These are phyloP conservation scores for Phytopythium vexans DNA, from an alignment of 352 stramenopile genomes.

Conservation along the genomic window DNA sequence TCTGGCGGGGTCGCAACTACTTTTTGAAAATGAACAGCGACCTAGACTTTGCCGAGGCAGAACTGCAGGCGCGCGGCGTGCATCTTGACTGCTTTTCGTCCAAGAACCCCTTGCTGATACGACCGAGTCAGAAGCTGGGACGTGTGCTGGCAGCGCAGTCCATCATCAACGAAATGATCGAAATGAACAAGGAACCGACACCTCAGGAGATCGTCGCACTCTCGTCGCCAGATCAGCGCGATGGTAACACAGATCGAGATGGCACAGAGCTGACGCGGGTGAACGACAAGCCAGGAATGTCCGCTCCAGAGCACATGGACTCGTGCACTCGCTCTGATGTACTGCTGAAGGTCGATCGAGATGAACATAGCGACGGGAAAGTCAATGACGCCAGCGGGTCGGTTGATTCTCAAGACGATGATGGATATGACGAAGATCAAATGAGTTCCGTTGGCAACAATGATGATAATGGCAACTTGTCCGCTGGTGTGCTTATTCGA, in stretches of 20 bases:
- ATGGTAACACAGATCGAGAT: too few species aligned
- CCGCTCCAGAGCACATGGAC: too few species aligned
- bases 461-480: not conserved
- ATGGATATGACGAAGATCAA: not conserved
- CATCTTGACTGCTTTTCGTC: constrained; percentile 50
- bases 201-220: constrained; percentile 21
- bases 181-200: constrained; percentile 32
- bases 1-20: constrained; percentile 74
- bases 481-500: not conserved
- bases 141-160: constrained; percentile 67
- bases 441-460: not conserved
- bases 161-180: constrained; percentile 73
- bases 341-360: too few species aligned
- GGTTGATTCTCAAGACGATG: too few species aligned
- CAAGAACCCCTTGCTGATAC: constrained; percentile 65
- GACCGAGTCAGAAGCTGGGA: constrained; percentile 61
- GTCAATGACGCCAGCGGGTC: too few species aligned
- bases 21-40: constrained; percentile 71
- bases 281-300: too few species aligned
- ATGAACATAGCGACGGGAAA: too few species aligned
- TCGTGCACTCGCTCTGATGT: too few species aligned
- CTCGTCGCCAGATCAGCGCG: not conserved
- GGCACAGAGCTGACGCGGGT: too few species aligned
- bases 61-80: constrained; percentile 47
- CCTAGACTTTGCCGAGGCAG: constrained; percentile 61